A percentile compares a stretch with the other conserved stretches of the same genome.
Conservation (phyloP, 441 rosid species). For the Adansonia grandidieri region DNA sequence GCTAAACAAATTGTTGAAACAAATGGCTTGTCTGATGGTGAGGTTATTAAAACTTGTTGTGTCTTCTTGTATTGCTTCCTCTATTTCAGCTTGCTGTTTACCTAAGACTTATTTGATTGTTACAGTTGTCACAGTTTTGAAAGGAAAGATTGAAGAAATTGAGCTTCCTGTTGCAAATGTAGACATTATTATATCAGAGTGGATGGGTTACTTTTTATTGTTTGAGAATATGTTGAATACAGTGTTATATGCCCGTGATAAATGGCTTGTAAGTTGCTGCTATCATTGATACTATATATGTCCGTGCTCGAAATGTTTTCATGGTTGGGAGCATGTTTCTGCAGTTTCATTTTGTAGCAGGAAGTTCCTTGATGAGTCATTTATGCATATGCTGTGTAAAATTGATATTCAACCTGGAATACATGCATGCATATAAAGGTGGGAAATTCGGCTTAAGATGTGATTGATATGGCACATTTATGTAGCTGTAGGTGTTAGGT, state of each 20-base stretch:
- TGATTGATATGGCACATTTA: neutral
- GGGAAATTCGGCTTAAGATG: neutral
- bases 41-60: neutral
- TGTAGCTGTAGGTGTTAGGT: slow-evolving; percentile 8
- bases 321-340: slow-evolving; percentile 3
- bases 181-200: slow-evolving; percentile 94
- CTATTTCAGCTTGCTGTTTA: slow-evolving; percentile 3
- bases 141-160: slow-evolving; percentile 96
- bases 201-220: slow-evolving; percentile 99
- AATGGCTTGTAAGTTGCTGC: slow-evolving; percentile 90
- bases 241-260: slow-evolving; percentile 90
- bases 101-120: slow-evolving; percentile 16
- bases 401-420: slow-evolving; percentile 6
- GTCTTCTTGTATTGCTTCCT: slow-evolving; percentile 9
- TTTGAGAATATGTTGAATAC: slow-evolving; percentile 95
- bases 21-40: slow-evolving; percentile 88
- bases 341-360: neutral
- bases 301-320: neutral
- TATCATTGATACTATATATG: neutral
- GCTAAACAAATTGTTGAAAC: slow-evolving; percentile 89
- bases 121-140: slow-evolving; percentile 89
- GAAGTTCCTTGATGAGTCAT: neutral
- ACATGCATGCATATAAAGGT: neutral
- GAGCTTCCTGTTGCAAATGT: slow-evolving; percentile 90
- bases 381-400: neutral